Evolutionary conservation across 352 stramenopile genomes (phyloP), one percentile per base, ranked within the genome.

Genomic region (Peronospora belbahrii): DNA sequence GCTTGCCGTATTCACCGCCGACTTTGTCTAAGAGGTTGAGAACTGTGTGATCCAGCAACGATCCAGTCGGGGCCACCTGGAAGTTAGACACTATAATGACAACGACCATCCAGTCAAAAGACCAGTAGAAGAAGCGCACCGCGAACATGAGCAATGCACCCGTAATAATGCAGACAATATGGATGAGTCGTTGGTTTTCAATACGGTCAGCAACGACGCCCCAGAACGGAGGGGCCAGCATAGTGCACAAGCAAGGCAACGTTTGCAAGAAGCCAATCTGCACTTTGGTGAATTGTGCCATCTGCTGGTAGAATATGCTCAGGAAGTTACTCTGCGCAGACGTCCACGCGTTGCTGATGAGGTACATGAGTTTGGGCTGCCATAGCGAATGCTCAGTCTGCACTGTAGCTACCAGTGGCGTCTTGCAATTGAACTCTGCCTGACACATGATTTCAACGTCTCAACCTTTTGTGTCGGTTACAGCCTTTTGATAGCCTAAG

Each of bases 281-380:
- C 25, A 84, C 59, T 55, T 91, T 88, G 49, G 65, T 70, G 52
- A 85, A 85, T 10, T 62, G 41, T 18, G 66, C 63, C 42, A 59
- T 75, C 47, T 85, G 62, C 52, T 89, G 64, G 60, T 70, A 87
- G 60, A 80, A 89, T 15, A 90, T 61, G 14, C 67, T 69, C 24
- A 93, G 52, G 54, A 83, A 93, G 58, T 90, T 89, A 36, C 77
- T 49, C 42, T 85, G 65, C 30, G 78, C 70, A 55, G 78, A 89
- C 35, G 65, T 62, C 48, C 67, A 81, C 30, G 69, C 66, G 17
- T 67, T 78, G 59, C 62, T 80, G 35, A 88, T 36, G 43, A 69
- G 62, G 68, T 88, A 90, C 74, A 88, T 85, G 59, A 69, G 62
- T 58, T 93, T 93, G 43, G 78, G 67, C 41, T 83, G 71, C 70